Evolutionary conservation across 108 stramenopile species (phyloP).

Genomic region (Cyclostephanos tholiformis): DNA sequence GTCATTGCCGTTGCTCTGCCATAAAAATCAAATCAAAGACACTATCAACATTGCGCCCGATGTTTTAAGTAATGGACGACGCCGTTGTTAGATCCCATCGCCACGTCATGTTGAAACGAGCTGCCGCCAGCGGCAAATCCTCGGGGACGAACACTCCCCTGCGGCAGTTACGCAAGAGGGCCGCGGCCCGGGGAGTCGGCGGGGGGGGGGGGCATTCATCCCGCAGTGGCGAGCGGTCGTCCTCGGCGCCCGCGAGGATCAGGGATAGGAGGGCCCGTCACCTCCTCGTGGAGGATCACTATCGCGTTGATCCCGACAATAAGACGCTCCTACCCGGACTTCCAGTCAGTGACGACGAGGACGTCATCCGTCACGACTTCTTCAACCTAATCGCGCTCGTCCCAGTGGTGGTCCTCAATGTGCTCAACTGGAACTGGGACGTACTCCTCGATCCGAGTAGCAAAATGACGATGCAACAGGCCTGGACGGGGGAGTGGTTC

Average conservation of each 20-base stretch:
- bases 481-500: slow-evolving; percentile 87
- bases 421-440: slow-evolving; percentile 90
- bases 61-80: slow-evolving; percentile 21
- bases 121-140: neutral
- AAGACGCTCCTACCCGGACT: slow-evolving; percentile 72
- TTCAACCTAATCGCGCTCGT: slow-evolving; percentile 85
- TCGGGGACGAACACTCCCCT: slow-evolving; percentile 13
- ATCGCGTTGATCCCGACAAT: slow-evolving; percentile 59
- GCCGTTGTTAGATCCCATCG: slow-evolving; percentile 27
- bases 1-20: no score
- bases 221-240: slow-evolving; percentile 12
- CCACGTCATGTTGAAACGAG: slow-evolving; percentile 13
- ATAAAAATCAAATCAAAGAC: no score
- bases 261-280: slow-evolving; percentile 21
- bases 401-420: slow-evolving; percentile 78
- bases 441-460: slow-evolving; percentile 43
- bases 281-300: slow-evolving; percentile 70
- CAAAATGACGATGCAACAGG: slow-evolving; percentile 51
- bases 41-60: no score
- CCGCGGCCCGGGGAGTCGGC: no score
- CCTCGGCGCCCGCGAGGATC: slow-evolving; percentile 33
- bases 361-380: slow-evolving; percentile 82
- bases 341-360: slow-evolving; percentile 71
- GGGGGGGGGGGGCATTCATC: neutral
- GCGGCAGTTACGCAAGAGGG: slow-evolving; percentile 8